Evolutionary conservation across 345 rosid species (phyloP), one percentile per base, ranked within the genome.

Genomic region (Citrus reticulata): DNA sequence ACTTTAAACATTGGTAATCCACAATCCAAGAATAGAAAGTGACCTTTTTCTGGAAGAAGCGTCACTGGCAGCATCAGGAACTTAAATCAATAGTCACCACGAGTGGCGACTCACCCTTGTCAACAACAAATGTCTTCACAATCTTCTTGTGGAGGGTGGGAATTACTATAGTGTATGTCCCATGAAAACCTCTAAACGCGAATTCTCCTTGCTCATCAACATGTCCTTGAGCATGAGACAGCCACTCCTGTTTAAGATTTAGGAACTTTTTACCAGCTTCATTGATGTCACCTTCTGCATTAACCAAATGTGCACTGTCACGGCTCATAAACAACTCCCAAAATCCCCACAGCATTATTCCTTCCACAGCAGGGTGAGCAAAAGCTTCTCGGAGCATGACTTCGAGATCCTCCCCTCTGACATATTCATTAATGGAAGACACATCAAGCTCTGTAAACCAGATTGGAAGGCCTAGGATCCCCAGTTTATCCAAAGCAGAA

Each of bases 401-500:
- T 84, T 94, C 99, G 9, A 96, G 85, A 83, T 96, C 99, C n/a
- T 94, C 98, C 39, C 94, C 98, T 85, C 99, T 85, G 13, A 96
- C 81, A 46, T 81, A 87, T 79, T 93, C 99, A 19, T 96, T 96
- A 4, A 29, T 72, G 3, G 98, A 96, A 4, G 97, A 88, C 61
- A 96, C 99, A 59, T 96, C 99, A 0, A 96, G 90, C 85, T 96
- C 99, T 0, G 97, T 94, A 79, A 96, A 96, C 99, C 99, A 96
- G 61, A 96, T 90, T 0, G 98, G 97, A 63, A 89, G 85, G n/a
- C 99, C 98, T 1, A 94, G 88, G 49, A 82, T 82, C 27, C 97
- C 94, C 61, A 96, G 49, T 75, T 90, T 90, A 83, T 96, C 95
- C 24, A 96, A 81, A 3, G 97, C 95, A 0, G 93, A 84, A 78